These are phyloP conservation scores for Crepidotus variabilis DNA, from an alignment of 768 basidiomycete species.

Conservation along the genomic window DNA sequence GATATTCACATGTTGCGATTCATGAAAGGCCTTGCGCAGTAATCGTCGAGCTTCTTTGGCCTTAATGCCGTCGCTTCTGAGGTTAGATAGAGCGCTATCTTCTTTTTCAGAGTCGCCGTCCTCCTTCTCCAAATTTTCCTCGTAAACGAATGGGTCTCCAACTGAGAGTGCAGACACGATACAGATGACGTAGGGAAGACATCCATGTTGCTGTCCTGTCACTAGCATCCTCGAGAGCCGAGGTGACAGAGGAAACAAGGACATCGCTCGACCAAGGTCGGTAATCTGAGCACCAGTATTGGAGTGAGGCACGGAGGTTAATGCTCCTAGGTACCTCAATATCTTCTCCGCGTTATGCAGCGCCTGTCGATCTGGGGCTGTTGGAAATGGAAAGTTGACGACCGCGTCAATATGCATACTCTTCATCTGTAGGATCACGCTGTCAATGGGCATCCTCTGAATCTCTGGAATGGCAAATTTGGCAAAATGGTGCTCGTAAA, in stretches of 20 bases:
- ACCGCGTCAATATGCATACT: slow-evolving; percentile 97
- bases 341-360: slow-evolving; percentile 80
- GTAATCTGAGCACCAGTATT: slow-evolving; percentile 59
- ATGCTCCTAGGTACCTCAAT: slow-evolving; percentile 79
- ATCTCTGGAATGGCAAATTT: slow-evolving; percentile 89
- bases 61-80: slow-evolving; percentile 43
- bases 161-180: slow-evolving; percentile 90
- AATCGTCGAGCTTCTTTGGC: slow-evolving; percentile 55
- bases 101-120: slow-evolving; percentile 38
- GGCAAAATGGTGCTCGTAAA: slow-evolving; percentile 92
- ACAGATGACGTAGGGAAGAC: slow-evolving; percentile 84
- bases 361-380: slow-evolving; percentile 78
- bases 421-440: slow-evolving; percentile 97
- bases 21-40: slow-evolving; percentile 76
- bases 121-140: slow-evolving; percentile 55
- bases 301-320: slow-evolving; percentile 37
- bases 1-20: slow-evolving; percentile 66
- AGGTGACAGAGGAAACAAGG: slow-evolving; percentile 90
- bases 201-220: slow-evolving; percentile 80
- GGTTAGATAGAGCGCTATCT: slow-evolving; percentile 31
- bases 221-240: slow-evolving; percentile 96
- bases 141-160: slow-evolving; percentile 93
- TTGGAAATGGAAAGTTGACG: slow-evolving; percentile 97
- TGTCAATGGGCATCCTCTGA: slow-evolving; percentile 93
- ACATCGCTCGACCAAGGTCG: slow-evolving; percentile 87